These are phyloP conservation scores for Beta corolliflora DNA, from an alignment of 179 eudicot genomes.

Conservation along the genomic window DNA sequence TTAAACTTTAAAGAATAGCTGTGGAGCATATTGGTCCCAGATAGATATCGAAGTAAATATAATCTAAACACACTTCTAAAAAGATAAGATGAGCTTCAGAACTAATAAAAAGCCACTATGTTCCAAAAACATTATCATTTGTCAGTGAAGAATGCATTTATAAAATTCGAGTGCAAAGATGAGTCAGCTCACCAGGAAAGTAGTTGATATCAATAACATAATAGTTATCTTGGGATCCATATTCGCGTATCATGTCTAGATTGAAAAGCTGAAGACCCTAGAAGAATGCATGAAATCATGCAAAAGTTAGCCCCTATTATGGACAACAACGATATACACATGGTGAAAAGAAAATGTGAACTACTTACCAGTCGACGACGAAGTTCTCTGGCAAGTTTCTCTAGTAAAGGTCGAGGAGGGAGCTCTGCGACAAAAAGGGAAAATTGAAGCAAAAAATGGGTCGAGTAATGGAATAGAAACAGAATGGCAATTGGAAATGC, in stretches of 20 bases:
- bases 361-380: constrained; percentile 57
- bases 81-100: not conserved
- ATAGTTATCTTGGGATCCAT: constrained; percentile 52
- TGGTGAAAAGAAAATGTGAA: not conserved
- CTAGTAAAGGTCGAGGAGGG: constrained; percentile 71
- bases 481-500: too few relatives aligned
- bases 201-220: constrained; percentile 79
- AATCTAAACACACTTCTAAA: not conserved
- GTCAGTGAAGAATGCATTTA: not conserved
- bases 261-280: constrained; percentile 78
- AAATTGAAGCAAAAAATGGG: too few relatives aligned
- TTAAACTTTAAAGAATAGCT: too few relatives aligned
- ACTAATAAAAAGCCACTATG: not conserved
- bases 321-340: not conserved
- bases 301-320: not conserved
- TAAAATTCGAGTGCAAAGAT: not conserved
- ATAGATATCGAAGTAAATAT: not conserved
- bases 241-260: constrained; percentile 72
- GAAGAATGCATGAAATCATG: not conserved
- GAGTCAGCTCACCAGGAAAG: constrained; percentile 60
- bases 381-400: constrained; percentile 64
- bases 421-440: constrained; percentile 47
- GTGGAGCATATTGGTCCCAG: not conserved
- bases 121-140: not conserved
- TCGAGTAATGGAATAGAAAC: not conserved